Conservation (phyloP, 1,284 basidiomycete species). For the Microbotryum silenes-acaulis region DNA sequence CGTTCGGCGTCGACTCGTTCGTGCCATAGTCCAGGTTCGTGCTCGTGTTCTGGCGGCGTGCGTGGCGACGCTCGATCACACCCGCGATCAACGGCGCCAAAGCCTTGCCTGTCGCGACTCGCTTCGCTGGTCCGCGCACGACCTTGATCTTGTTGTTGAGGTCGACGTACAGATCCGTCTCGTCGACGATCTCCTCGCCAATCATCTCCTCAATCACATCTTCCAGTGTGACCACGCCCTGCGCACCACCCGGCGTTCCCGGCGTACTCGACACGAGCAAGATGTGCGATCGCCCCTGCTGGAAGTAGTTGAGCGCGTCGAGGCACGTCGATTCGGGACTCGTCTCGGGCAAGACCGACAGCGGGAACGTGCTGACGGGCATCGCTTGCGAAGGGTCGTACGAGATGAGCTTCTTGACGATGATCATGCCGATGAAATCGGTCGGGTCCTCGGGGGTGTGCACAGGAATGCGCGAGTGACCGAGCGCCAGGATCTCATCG, state of each 20-base stretch:
- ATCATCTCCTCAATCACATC: conserved; percentile 67
- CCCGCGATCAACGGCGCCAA: conserved; percentile 33
- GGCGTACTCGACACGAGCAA: conserved; percentile 66
- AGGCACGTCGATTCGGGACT: conserved; percentile 75
- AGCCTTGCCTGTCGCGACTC: conserved; percentile 26
- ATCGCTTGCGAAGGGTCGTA: conserved; percentile 74
- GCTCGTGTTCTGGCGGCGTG: conserved; percentile 18
- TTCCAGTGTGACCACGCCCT: conserved; percentile 44
- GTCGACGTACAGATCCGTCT: conserved; percentile 36
- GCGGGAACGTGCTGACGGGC: conserved; percentile 39
- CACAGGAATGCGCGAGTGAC: conserved; percentile 90
- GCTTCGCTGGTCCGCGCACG: conserved; percentile 26
- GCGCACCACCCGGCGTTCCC: conserved; percentile 44
- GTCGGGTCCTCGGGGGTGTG: conserved; percentile 66
- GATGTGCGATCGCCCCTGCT: conserved; percentile 90
- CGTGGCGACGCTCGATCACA: conserved; percentile 28
- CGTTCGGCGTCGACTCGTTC: conserved; percentile 3
- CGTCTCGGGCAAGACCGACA: conserved; percentile 79
- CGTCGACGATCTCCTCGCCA: conserved; percentile 54
- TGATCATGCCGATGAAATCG: conserved; percentile 77
- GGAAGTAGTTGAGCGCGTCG: conserved; percentile 52
- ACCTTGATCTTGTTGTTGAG: conserved; percentile 35
- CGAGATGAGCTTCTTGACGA: conserved; percentile 71
- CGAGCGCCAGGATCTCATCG: conserved; percentile 54
- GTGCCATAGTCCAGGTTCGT: background rate